These are phyloP conservation scores for Crataegus laevigata DNA, from an alignment of 306 rosid genomes.

Conservation along the genomic window DNA sequence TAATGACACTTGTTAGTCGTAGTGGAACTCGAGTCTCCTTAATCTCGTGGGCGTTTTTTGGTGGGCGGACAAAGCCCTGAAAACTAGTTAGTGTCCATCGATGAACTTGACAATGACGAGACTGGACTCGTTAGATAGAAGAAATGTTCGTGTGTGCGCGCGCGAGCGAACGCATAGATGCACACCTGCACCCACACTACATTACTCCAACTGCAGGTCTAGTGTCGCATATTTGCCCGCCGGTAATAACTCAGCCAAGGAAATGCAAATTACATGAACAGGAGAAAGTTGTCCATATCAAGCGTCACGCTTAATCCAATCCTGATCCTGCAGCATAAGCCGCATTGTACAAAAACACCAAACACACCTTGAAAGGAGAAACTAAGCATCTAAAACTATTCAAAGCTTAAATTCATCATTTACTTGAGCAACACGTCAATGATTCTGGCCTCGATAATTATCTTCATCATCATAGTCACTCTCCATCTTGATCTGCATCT, in stretches of 20 bases:
- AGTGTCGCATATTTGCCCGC: background rate
- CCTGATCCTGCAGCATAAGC: background rate
- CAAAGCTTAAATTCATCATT: background rate
- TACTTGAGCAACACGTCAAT: slow-evolving; percentile 13
- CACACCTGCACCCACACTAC: background rate
- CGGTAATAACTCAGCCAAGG: background rate
- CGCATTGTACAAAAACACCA: background rate
- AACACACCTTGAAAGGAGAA: slow-evolving; percentile 1
- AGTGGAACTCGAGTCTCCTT: background rate
- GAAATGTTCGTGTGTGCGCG: background rate
- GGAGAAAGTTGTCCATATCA: background rate
- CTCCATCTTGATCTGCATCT: slow-evolving; percentile 33
- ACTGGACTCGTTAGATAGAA: background rate
- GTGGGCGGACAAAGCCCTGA: background rate
- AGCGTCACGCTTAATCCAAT: slow-evolving; percentile 9
- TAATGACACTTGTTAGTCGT: background rate
- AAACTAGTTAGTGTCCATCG: background rate
- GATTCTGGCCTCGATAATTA: slow-evolving; percentile 16
- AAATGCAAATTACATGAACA: background rate
- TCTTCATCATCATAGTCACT: slow-evolving; percentile 26
- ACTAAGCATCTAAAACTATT: slow-evolving; percentile 2
- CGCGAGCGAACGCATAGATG: background rate
- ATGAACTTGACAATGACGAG: too few species aligned
- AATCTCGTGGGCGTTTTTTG: background rate
- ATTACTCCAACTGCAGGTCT: background rate